A percentile compares a stretch with the other conserved stretches of the same genome.
These are phyloP conservation scores for Cymodocea nodosa DNA, from an alignment of 116 monocot genomes.

Conservation along the genomic window DNA sequence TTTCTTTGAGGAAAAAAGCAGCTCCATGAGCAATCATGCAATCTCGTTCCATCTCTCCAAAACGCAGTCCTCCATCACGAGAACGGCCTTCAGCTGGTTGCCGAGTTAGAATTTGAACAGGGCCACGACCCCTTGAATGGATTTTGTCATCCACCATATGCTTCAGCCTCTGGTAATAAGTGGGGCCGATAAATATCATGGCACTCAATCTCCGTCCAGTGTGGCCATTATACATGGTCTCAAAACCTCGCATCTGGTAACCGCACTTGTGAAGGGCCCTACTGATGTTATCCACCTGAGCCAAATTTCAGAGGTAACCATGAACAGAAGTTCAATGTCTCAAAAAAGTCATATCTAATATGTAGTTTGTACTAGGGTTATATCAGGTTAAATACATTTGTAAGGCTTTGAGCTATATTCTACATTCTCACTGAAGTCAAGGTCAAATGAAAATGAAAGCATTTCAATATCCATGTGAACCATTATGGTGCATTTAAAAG, in stretches of 20 bases:
- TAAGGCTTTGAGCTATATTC: too few species aligned
- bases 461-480: neutral
- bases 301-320: neutral
- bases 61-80: constrained; percentile 87
- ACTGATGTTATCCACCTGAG: constrained; percentile 97
- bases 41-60: constrained; percentile 99
- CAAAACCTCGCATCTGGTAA: constrained; percentile 99
- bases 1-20: constrained; percentile 89
- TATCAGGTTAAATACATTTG: too few species aligned
- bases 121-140: constrained; percentile 93
- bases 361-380: too few species aligned
- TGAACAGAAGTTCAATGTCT: neutral
- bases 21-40: constrained; percentile 99
- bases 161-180: constrained; percentile 94
- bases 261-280: constrained; percentile 97
- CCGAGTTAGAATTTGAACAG: constrained; percentile 94
- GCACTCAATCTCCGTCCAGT: constrained; percentile 77
- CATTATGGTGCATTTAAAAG: neutral
- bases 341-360: neutral
- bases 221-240: constrained; percentile 99
- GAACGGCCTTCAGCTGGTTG: constrained; percentile 97
- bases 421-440: too few species aligned
- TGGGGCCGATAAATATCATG: constrained; percentile 99
- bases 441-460: too few species aligned
- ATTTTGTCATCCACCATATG: constrained; percentile 99